Evolutionary conservation across 106 monocot species (phyloP).

Genomic region (Vanilla planifolia): DNA sequence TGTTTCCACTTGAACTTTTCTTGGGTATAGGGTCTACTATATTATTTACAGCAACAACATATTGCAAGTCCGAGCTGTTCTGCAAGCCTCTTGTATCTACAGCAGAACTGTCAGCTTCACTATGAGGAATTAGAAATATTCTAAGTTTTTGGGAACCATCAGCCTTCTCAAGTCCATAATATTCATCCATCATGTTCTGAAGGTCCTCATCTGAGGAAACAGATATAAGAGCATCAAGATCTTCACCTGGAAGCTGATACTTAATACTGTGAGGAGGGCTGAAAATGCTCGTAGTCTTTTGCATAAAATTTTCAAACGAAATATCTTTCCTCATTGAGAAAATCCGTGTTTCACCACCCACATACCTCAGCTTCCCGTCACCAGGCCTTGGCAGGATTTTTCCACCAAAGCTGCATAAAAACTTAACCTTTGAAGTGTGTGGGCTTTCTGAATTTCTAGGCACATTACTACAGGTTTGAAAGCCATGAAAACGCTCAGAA

Average conservation of each 20-base stretch:
- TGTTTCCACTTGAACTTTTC: slow-evolving; percentile 51
- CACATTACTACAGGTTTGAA: slow-evolving; percentile 6
- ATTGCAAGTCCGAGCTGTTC: slow-evolving; percentile 50
- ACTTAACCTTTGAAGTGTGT: slow-evolving; percentile 59
- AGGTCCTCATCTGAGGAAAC: slow-evolving; percentile 90
- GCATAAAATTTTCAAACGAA: slow-evolving; percentile 58
- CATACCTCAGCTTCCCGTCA: slow-evolving; percentile 86
- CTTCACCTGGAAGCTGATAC: slow-evolving; percentile 94
- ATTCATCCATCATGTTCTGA: slow-evolving; percentile 97
- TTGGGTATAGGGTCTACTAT: slow-evolving; percentile 41
- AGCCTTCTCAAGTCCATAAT: slow-evolving; percentile 48
- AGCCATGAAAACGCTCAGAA: slow-evolving; percentile 15
- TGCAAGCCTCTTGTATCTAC: slow-evolving; percentile 36
- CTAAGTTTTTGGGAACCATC: slow-evolving; percentile 58
- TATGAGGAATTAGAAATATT: slow-evolving; percentile 62
- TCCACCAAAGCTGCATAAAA: slow-evolving; percentile 96
- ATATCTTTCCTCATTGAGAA: slow-evolving; percentile 43
- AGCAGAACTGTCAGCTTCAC: slow-evolving; percentile 46
- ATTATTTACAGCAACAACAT: slow-evolving; percentile 84
- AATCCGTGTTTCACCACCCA: slow-evolving; percentile 87
- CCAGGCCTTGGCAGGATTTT: slow-evolving; percentile 85
- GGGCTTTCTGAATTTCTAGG: slow-evolving; percentile 23
- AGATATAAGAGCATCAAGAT: slow-evolving; percentile 93
- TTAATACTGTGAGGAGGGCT: slow-evolving; percentile 74
- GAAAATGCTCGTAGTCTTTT: slow-evolving; percentile 61